A percentile compares a stretch with the other conserved stretches of the same genome.
These are phyloP conservation scores for Gypsophila paniculata DNA, from an alignment of 179 eudicot genomes.

Conservation along the genomic window DNA sequence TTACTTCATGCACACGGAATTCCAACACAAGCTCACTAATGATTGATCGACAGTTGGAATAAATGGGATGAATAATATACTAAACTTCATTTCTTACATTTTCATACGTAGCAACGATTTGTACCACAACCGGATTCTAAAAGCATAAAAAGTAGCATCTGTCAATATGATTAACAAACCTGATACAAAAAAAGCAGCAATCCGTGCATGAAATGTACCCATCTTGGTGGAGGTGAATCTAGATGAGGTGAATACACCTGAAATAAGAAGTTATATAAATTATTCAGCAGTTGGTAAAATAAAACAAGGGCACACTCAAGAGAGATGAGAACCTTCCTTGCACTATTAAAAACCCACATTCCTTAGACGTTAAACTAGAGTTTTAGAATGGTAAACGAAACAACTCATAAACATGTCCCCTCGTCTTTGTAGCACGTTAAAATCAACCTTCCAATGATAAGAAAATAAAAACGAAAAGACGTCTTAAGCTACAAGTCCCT, in stretches of 20 bases:
- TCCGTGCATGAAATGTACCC: slow-evolving; percentile 95
- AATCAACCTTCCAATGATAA: background rate
- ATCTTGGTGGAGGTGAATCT: slow-evolving; percentile 97
- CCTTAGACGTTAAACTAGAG: background rate
- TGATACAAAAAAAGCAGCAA: slow-evolving; percentile 88
- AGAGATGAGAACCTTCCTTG: slow-evolving; percentile 1
- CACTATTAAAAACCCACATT: background rate
- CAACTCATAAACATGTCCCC: slow-evolving; percentile 3
- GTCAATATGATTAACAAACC: slow-evolving; percentile 39
- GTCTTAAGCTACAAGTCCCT: background rate
- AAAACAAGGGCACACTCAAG: background rate
- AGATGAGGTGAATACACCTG: slow-evolving; percentile 92
- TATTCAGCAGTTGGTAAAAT: background rate
- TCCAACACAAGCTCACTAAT: too few species aligned
- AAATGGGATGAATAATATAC: too few species aligned
- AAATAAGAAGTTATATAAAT: slow-evolving; percentile 14
- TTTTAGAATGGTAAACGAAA: background rate
- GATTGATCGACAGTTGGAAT: too few species aligned
- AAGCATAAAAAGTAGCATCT: background rate
- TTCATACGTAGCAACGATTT: background rate
- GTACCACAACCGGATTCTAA: background rate
- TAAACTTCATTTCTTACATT: background rate
- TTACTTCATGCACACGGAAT: too few species aligned
- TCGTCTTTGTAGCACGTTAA: slow-evolving; percentile 1
- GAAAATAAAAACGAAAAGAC: background rate